Evolutionary conservation across 1,284 basidiomycete genomes (phyloP), one percentile per base, ranked within the genome.

Genomic region (Trichosporon asahii): DNA sequence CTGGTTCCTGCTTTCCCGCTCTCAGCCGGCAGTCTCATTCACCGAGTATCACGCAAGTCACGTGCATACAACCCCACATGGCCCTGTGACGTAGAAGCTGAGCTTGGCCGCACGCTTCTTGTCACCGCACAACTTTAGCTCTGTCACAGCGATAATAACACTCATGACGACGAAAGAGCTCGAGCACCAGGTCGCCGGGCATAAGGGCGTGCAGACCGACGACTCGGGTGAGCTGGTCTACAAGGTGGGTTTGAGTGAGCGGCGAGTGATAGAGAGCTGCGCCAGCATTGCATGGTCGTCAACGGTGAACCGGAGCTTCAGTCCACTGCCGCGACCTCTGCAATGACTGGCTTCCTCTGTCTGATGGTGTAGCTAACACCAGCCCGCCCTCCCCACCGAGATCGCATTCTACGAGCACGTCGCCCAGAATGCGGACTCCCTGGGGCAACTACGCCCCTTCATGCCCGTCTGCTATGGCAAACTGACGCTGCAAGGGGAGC

Each of bases 161-260:
- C n/a, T n/a, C n/a, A 31, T 31, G 57, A n/a, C 57, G 6, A n/a
- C 27, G 8, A 31, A 18, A 61, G 57, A 61, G 0, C 85, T 89
- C 65, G 79, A 82, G 0, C 84, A 85, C 72, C 94, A 97, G 84
- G 94, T 98, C 44, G 95, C 92, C 23, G 95, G 95, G 0, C 95
- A 98, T 79, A 84, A 88, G 12, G 90, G 90, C 46, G 89, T 98
- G 31, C 86, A 90, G 71, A 86, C 88, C 9, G 89, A 89, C 31
- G 89, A 89, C 71, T 91, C 91, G 75, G 91, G 90, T 9, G 89
- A 88, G 2, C 86, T 95, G 27, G 86, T 98, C 66, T 91, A 97
- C 85, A 98, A 98, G 74, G 82, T 82, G 60, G 23, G 77, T 76
- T 7, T 1, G 35, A 14, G 27, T 6, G 53, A 11, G 9, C 29